phyloP scores from a whole-genome alignment of 164 flowering plant genomes.

The Magnolia kwangsiensis region DNA sequence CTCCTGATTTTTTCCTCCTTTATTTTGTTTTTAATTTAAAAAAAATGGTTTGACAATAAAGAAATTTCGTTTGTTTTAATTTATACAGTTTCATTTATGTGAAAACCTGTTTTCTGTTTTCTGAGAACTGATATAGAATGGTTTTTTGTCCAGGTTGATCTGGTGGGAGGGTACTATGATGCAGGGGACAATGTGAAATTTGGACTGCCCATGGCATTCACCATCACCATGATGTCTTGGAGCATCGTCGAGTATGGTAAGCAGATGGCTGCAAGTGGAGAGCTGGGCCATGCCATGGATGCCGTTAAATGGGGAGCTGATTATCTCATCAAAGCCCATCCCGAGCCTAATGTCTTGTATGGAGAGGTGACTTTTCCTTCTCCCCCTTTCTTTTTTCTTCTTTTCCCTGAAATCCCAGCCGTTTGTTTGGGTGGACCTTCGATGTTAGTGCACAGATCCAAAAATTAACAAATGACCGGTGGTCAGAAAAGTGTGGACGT shows the following conservation, averaged over 20 bases:
- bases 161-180: conserved; percentile 94
- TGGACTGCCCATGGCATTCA: conserved; percentile 94
- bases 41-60: no score
- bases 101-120: not conserved
- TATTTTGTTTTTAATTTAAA: no score
- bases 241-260: conserved; percentile 67
- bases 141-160: conserved; percentile 58
- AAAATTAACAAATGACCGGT: not conserved
- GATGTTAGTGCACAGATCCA: no score
- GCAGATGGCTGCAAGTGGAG: conserved; percentile 66
- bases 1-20: no score
- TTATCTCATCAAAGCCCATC: conserved; percentile 87
- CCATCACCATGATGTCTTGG: conserved; percentile 89
- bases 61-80: no score
- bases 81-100: no score
- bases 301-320: conserved; percentile 95
- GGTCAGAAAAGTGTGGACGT: no score
- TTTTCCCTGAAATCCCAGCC: conserved; percentile 35
- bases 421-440: not conserved
- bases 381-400: not conserved
- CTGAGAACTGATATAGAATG: not conserved
- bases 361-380: conserved; percentile 66
- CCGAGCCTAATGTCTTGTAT: conserved; percentile 72
- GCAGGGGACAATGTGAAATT: conserved; percentile 98
- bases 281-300: conserved; percentile 70